phyloP scores from a whole-genome alignment of 345 rosid species.

The Lumnitzera racemosa region DNA sequence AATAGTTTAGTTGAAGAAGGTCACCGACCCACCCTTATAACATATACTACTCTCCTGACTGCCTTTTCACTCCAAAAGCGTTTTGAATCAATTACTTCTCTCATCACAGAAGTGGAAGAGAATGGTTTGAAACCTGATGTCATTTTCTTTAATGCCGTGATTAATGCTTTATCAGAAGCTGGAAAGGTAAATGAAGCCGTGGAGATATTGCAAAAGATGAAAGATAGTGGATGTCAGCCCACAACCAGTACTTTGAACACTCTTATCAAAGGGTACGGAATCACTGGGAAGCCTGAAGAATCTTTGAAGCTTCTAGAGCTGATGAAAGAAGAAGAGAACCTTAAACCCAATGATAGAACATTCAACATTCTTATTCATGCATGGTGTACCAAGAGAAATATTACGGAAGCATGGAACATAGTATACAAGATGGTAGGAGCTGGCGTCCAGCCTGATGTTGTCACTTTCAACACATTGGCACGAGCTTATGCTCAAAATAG shows the following conservation, averaged over 20 bases:
- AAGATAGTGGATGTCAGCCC: conserved; percentile 68
- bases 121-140: conserved; percentile 73
- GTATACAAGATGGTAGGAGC: conserved; percentile 60
- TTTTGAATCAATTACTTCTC: conserved; percentile 51
- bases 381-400: conserved; percentile 64
- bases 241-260: conserved; percentile 78
- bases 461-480: conserved; percentile 76
- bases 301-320: conserved; percentile 51
- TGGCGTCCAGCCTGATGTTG: conserved; percentile 68
- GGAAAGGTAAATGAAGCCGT: conserved; percentile 73
- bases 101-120: conserved; percentile 61
- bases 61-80: conserved; percentile 61
- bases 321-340: conserved; percentile 44
- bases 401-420: conserved; percentile 72
- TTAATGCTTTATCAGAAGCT: conserved; percentile 83
- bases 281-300: conserved; percentile 64
- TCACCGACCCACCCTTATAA: conserved; percentile 73
- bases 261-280: conserved; percentile 84
- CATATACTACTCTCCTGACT: conserved; percentile 74
- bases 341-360: conserved; percentile 71
- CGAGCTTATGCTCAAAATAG: conserved; percentile 60
- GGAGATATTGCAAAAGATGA: conserved; percentile 74
- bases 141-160: conserved; percentile 84
- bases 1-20: conserved; percentile 62
- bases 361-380: conserved; percentile 72